A percentile compares a stretch with the other conserved stretches of the same genome.
These are phyloP conservation scores for Pleurotus giganteus DNA, from an alignment of 768 basidiomycete genomes.

Conservation along the genomic window DNA sequence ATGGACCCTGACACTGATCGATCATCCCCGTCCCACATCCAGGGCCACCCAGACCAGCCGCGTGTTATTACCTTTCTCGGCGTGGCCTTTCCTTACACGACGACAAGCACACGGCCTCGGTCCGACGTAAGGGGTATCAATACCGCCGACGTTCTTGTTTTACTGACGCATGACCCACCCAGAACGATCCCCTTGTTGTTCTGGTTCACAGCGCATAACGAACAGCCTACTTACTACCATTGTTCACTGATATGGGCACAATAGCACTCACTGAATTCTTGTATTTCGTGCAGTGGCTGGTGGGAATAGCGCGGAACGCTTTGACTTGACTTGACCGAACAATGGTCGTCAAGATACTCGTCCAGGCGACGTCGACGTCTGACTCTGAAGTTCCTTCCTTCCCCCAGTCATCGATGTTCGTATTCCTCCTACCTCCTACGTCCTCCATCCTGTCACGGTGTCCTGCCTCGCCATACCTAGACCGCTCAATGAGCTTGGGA, in stretches of 20 bases:
- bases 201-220: not conserved
- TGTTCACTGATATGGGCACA: not conserved
- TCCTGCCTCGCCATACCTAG: too few relatives aligned
- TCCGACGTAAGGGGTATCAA: not conserved
- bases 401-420: too few relatives aligned
- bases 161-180: not conserved
- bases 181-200: not conserved
- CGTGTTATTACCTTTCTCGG: not conserved
- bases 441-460: too few relatives aligned
- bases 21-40: not conserved
- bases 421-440: too few relatives aligned
- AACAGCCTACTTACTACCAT: too few relatives aligned
- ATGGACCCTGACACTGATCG: not conserved
- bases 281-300: not conserved
- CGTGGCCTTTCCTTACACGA: not conserved
- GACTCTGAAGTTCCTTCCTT: too few relatives aligned
- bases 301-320: not conserved
- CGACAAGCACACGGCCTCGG: not conserved
- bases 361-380: too few relatives aligned
- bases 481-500: too few relatives aligned
- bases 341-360: constrained; percentile 1
- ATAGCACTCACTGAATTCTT: not conserved
- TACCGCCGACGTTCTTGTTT: not conserved
- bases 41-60: not conserved
- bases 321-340: not conserved